These are phyloP conservation scores for Xylaria nigripes DNA, from an alignment of 495 filamentous ascomycete genomes.

Conservation along the genomic window DNA sequence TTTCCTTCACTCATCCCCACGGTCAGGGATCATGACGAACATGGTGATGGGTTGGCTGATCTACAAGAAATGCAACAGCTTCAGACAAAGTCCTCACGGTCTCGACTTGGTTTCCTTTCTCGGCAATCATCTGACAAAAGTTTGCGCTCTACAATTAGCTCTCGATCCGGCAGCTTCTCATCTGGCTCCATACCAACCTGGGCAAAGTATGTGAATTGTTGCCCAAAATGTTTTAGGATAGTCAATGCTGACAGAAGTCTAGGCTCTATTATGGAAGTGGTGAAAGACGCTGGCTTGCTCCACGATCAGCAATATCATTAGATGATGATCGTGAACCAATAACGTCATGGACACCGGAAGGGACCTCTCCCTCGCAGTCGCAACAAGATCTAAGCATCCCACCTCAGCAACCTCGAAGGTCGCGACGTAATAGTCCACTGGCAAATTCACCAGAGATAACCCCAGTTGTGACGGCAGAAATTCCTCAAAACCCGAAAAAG, in stretches of 20 bases:
- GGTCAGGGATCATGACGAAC: constrained; percentile 45
- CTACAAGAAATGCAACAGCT: constrained; percentile 37
- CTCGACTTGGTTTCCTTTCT: constrained; percentile 36
- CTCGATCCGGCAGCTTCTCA: constrained; percentile 47
- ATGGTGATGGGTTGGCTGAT: constrained; percentile 48
- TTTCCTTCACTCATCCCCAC: constrained; percentile 24
- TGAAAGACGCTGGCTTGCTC: constrained; percentile 38
- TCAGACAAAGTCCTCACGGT: constrained; percentile 36
- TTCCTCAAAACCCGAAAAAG: constrained; percentile 26
- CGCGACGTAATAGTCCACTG: constrained; percentile 15
- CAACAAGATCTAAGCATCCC: constrained; percentile 44
- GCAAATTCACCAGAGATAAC: constrained; percentile 28
- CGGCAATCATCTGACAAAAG: constrained; percentile 37
- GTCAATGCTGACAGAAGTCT: constrained; percentile 6
- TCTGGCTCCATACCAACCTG: constrained; percentile 52
- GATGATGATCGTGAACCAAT: constrained; percentile 31
- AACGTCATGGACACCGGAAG: constrained; percentile 30
- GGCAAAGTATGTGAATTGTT: constrained; percentile 41
- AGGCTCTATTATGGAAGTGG: constrained; percentile 49
- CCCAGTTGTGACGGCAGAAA: constrained; percentile 16
- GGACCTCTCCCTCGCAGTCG: constrained; percentile 40
- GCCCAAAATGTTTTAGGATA: background rate
- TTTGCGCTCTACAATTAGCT: constrained; percentile 41
- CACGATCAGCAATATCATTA: constrained; percentile 36
- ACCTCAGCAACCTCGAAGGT: constrained; percentile 39